These are phyloP conservation scores for Lojkania enalia DNA, from an alignment of 2,329 filamentous ascomycete species.

Conservation along the genomic window DNA sequence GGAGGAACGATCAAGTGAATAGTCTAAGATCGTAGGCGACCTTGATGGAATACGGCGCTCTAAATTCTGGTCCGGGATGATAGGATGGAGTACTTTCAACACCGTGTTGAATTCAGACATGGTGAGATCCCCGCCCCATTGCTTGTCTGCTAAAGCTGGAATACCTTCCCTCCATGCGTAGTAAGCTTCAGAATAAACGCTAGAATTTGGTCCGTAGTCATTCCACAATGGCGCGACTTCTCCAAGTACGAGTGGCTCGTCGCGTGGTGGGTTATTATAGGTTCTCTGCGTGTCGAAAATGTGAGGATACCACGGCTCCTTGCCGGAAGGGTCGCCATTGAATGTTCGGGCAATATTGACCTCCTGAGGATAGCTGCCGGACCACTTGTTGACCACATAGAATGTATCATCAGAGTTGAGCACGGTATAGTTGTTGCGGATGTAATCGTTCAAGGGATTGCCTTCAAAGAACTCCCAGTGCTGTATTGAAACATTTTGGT, in stretches of 20 bases:
- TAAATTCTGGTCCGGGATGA: slow-evolving; percentile 47
- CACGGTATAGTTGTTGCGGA: slow-evolving; percentile 37
- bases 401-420: slow-evolving; percentile 51
- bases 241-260: slow-evolving; percentile 26
- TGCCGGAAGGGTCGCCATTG: slow-evolving; percentile 41
- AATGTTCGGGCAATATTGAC: slow-evolving; percentile 46
- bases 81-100: slow-evolving; percentile 46
- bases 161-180: slow-evolving; percentile 47
- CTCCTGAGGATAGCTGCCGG: slow-evolving; percentile 47
- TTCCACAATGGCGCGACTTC: slow-evolving; percentile 49
- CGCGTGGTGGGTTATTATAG: slow-evolving; percentile 33
- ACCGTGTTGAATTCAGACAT: slow-evolving; percentile 41
- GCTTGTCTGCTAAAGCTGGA: slow-evolving; percentile 43
- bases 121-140: slow-evolving; percentile 46
- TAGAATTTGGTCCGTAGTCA: slow-evolving; percentile 49
- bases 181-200: slow-evolving; percentile 48
- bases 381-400: slow-evolving; percentile 54
- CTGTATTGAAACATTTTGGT: slow-evolving; percentile 42
- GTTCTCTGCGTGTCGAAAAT: slow-evolving; percentile 44
- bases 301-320: slow-evolving; percentile 47
- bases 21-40: slow-evolving; percentile 42
- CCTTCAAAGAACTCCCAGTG: slow-evolving; percentile 52
- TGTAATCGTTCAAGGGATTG: slow-evolving; percentile 45
- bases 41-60: slow-evolving; percentile 42
- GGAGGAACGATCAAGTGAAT: slow-evolving; percentile 31